Percentiles rank a stretch among this genome's conserved stretches.
These are phyloP conservation scores for Penicillium tannophilum DNA, from an alignment of 495 filamentous ascomycete genomes.

Conservation along the genomic window DNA sequence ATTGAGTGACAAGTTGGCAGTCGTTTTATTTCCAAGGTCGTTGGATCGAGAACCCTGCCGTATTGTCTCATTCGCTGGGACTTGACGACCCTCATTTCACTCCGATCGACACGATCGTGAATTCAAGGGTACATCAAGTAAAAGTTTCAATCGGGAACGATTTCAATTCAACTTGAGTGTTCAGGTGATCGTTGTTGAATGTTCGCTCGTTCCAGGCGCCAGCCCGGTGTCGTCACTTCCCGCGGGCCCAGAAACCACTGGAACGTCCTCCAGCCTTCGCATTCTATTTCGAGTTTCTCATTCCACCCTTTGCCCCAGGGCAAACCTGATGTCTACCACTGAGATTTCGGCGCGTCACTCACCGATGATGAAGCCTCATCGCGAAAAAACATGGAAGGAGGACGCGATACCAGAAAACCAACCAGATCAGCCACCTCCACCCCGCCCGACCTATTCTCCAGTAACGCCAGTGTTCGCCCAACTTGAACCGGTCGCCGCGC, in stretches of 20 bases:
- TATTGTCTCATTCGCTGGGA: conserved; percentile 1
- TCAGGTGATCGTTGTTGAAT: not conserved
- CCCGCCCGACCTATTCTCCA: conserved; percentile 50
- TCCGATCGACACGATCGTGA: not conserved
- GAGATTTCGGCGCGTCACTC: not conserved
- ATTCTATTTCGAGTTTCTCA: not conserved
- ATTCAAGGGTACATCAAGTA: not conserved
- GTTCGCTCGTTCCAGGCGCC: not conserved
- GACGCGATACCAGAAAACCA: not conserved
- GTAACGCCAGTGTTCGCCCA: conserved; percentile 49
- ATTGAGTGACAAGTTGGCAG: no score
- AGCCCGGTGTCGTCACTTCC: conserved; percentile 20
- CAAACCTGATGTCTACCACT: not conserved
- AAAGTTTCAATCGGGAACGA: not conserved
- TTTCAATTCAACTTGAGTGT: not conserved
- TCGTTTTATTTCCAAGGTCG: not conserved
- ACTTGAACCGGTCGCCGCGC: conserved; percentile 38
- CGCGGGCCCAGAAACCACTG: conserved; percentile 13
- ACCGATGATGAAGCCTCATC: not conserved
- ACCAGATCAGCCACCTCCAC: conserved; percentile 28
- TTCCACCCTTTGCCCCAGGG: not conserved
- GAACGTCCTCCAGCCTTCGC: conserved; percentile 10
- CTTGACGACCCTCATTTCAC: not conserved
- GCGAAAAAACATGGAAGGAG: conserved; percentile 1
- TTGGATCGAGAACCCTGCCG: not conserved